These are phyloP conservation scores for Gossypium laxum DNA, from an alignment of 441 rosid species.

Conservation along the genomic window DNA sequence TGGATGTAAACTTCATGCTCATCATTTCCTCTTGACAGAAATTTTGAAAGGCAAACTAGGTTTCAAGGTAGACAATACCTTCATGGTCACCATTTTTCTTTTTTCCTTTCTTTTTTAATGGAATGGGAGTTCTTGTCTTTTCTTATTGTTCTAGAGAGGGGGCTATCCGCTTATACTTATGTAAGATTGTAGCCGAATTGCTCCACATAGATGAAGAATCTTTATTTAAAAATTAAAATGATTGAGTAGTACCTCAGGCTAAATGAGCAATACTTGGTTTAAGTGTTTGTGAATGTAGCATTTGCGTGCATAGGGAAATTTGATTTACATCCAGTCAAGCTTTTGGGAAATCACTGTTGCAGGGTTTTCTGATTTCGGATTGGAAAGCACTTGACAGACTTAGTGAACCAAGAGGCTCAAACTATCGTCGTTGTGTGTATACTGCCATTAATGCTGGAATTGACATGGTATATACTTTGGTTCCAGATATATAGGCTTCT, in stretches of 20 bases:
- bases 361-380: slow-evolving; percentile 78
- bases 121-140: not conserved
- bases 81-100: not conserved
- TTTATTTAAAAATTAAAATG: not conserved
- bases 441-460: slow-evolving; percentile 72
- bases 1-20: slow-evolving; percentile 46
- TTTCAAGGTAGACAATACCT: slow-evolving; percentile 46
- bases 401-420: slow-evolving; percentile 49
- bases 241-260: not conserved
- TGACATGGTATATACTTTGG: slow-evolving; percentile 50
- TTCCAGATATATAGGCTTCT: not conserved
- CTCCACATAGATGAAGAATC: not conserved
- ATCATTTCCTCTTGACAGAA: slow-evolving; percentile 59
- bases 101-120: not conserved
- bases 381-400: slow-evolving; percentile 77
- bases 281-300: not conserved
- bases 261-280: not conserved
- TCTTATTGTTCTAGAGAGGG: not conserved
- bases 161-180: not conserved
- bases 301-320: not conserved
- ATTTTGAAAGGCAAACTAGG: slow-evolving; percentile 67
- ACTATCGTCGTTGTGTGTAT: slow-evolving; percentile 49
- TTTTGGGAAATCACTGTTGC: slow-evolving; percentile 17
- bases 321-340: not conserved
- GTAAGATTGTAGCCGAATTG: not conserved